Percentiles rank a stretch among this genome's conserved stretches.
phyloP scores from a whole-genome alignment of 2,329 filamentous ascomycete genomes.

The Thelonectria olida region DNA sequence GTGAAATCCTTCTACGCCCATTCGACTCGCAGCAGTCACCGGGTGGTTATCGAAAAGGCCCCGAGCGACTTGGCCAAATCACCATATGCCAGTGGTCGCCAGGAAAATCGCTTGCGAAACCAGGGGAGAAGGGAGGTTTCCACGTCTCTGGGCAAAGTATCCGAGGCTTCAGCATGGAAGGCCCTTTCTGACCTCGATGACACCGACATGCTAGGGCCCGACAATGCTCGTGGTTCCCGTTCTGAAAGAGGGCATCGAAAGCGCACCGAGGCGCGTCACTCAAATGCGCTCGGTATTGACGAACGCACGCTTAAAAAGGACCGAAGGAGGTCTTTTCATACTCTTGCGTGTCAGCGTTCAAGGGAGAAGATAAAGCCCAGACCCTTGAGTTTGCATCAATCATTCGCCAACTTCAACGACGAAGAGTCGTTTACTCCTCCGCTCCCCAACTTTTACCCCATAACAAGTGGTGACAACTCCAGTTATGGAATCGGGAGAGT shows the following conservation, averaged over 20 bases:
- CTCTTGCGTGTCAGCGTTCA: constrained; percentile 23
- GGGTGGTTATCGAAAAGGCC: constrained; percentile 26
- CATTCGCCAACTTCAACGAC: constrained; percentile 28
- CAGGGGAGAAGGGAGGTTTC: neutral
- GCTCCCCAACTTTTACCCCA: constrained; percentile 26
- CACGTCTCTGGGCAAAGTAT: constrained; percentile 14
- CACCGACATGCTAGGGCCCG: constrained; percentile 10
- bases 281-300: constrained; percentile 2
- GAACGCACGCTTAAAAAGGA: constrained; percentile 9
- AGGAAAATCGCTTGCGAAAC: neutral
- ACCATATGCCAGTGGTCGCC: constrained; percentile 12
- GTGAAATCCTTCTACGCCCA: constrained; percentile 49
- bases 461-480: constrained; percentile 27
- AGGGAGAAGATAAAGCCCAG: constrained; percentile 27
- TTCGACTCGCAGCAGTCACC: constrained; percentile 1
- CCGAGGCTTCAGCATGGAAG: constrained; percentile 31
- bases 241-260: constrained; percentile 20
- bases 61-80: constrained; percentile 12
- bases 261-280: constrained; percentile 17
- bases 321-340: constrained; percentile 36
- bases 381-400: constrained; percentile 34
- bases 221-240: constrained; percentile 5
- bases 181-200: constrained; percentile 26
- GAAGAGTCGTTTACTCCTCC: constrained; percentile 24
- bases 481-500: constrained; percentile 22